Percentiles rank a stretch among this genome's conserved stretches.
phyloP scores from a whole-genome alignment of 2,329 filamentous ascomycete species.

The Chaetomium sp. region DNA sequence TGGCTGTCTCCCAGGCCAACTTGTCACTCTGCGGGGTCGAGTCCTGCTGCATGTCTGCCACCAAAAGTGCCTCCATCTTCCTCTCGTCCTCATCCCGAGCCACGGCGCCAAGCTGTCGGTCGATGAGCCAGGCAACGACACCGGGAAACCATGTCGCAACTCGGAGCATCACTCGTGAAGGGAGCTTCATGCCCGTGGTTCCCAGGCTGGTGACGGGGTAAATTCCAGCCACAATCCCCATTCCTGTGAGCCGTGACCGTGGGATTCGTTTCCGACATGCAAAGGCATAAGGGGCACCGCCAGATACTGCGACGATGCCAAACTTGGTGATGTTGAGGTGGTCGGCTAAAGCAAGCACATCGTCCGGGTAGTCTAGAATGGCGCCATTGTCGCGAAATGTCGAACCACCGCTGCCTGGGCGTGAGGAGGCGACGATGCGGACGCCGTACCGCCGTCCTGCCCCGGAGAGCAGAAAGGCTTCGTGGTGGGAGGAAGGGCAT shows the following conservation, averaged over 20 bases:
- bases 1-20: constrained; percentile 11
- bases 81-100: constrained; percentile 14
- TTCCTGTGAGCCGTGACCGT: constrained; percentile 19
- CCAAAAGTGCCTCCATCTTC: constrained; percentile 14
- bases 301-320: constrained; percentile 31
- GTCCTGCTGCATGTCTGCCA: constrained; percentile 8
- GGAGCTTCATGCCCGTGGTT: constrained; percentile 25
- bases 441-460: constrained; percentile 5
- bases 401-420: constrained; percentile 17
- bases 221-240: constrained; percentile 32
- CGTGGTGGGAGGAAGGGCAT: constrained; percentile 20
- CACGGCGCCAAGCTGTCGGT: constrained; percentile 13
- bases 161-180: constrained; percentile 9
- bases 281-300: constrained; percentile 34
- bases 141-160: constrained; percentile 11
- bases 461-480: constrained; percentile 12
- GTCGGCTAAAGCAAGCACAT: constrained; percentile 19
- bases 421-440: constrained; percentile 11
- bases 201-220: constrained; percentile 31
- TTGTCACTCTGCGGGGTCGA: constrained; percentile 2
- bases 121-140: constrained; percentile 15
- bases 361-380: constrained; percentile 18
- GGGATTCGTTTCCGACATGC: constrained; percentile 23
- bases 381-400: background rate
- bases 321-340: constrained; percentile 19